Conservation (phyloP, 2,329 filamentous ascomycete species). For the Aquanectria penicillioides region DNA sequence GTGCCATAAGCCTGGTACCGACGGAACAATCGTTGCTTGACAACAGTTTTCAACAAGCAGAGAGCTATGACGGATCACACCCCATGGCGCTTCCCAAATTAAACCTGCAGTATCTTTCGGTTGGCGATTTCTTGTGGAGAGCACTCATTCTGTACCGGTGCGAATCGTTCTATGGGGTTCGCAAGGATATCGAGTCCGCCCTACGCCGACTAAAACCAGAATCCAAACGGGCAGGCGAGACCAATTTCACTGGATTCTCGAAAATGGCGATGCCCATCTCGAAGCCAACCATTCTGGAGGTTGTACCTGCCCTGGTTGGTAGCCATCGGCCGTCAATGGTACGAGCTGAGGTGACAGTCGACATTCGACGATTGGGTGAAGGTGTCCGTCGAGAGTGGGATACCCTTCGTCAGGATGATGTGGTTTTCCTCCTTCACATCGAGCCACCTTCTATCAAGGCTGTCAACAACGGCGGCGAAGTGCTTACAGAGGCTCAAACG, state of each 20-base stretch:
- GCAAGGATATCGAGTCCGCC: constrained; percentile 87
- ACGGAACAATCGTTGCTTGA: constrained; percentile 88
- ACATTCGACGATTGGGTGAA: constrained; percentile 82
- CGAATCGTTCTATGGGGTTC: constrained; percentile 93
- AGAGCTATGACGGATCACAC: constrained; percentile 85
- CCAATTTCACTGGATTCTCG: constrained; percentile 83
- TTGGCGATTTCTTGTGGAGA: constrained; percentile 97
- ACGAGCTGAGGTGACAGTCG: constrained; percentile 84
- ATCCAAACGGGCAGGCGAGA: constrained; percentile 69
- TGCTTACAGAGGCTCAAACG: constrained; percentile 62
- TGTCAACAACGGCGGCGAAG: constrained; percentile 61
- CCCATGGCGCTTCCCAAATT: constrained; percentile 93
- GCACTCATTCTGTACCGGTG: constrained; percentile 88
- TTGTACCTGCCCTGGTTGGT: constrained; percentile 84
- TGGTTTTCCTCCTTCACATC: constrained; percentile 86
- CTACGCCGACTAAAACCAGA: constrained; percentile 82
- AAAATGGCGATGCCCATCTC: constrained; percentile 91
- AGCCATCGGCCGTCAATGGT: constrained; percentile 85
- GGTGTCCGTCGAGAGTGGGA: constrained; percentile 90
- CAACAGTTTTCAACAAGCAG: constrained; percentile 78
- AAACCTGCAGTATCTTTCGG: constrained; percentile 93
- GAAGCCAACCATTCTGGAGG: constrained; percentile 87
- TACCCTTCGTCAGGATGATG: constrained; percentile 83
- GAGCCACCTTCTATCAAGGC: constrained; percentile 66
- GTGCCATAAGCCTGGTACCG: constrained; percentile 79